A percentile compares a stretch with the other conserved stretches of the same genome.
Evolutionary conservation across 495 filamentous ascomycete genomes (phyloP).

Genomic region (Friedmanniomyces endolithicus): DNA sequence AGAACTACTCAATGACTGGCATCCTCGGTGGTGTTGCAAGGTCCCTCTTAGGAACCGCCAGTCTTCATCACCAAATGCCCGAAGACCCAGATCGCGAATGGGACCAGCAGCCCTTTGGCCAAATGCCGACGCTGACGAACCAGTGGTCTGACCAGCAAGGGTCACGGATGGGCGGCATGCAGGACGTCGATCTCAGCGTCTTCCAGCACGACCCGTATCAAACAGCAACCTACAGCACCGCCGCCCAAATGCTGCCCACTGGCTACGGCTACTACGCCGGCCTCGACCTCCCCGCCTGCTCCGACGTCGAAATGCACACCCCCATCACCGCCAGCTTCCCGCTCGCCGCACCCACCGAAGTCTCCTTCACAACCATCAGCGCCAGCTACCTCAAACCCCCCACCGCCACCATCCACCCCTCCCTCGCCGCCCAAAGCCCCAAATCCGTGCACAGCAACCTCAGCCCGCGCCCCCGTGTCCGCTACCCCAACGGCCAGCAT

Average conservation of each 20-base stretch:
- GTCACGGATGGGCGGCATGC: slow-evolving; percentile 12
- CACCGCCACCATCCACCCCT: not conserved
- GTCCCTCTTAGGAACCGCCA: not conserved
- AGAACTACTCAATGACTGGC: not conserved
- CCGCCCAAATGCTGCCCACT: not conserved
- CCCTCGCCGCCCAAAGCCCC: slow-evolving; percentile 1
- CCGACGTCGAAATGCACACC: slow-evolving; percentile 1
- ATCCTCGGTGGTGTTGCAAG: not conserved
- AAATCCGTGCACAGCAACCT: not conserved
- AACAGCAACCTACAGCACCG: not conserved
- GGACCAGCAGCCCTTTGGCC: not conserved
- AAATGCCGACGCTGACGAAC: slow-evolving; percentile 2
- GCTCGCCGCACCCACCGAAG: not conserved
- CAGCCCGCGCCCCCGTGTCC: not conserved
- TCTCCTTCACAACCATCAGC: not conserved
- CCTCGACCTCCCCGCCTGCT: not conserved
- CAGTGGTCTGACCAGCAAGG: not conserved
- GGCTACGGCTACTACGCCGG: not conserved
- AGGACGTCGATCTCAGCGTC: slow-evolving; percentile 3
- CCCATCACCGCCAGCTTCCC: not conserved
- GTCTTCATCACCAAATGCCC: not conserved
- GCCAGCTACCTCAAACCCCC: not conserved
- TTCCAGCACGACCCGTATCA: slow-evolving; percentile 4
- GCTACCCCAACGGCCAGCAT: too few species aligned
- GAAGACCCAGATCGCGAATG: not conserved